A percentile compares a stretch with the other conserved stretches of the same genome.
phyloP scores from a whole-genome alignment of 164 flowering plant species.

The Vitis amurensis region DNA sequence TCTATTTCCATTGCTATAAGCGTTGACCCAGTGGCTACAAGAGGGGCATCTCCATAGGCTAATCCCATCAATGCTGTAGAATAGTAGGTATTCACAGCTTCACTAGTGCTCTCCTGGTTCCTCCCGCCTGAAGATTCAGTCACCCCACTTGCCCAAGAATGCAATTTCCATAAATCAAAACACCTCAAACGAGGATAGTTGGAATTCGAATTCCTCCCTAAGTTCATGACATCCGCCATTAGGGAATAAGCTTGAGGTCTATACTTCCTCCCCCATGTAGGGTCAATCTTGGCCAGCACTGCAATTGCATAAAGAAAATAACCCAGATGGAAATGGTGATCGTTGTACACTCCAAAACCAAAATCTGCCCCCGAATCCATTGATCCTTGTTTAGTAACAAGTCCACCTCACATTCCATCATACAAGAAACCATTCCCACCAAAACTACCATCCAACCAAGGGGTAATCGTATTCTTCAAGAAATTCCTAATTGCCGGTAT shows the following conservation, averaged over 20 bases:
- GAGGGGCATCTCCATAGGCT: conserved; percentile 80
- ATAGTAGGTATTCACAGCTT: conserved; percentile 85
- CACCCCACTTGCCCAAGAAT: conserved; percentile 93
- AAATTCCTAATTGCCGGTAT: conserved; percentile 58
- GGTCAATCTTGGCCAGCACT: conserved; percentile 81
- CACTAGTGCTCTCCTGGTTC: conserved; percentile 88
- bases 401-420: conserved; percentile 86
- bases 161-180: conserved; percentile 83
- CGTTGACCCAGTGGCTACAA: conserved; percentile 74
- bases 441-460: conserved; percentile 86
- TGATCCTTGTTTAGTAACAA: conserved; percentile 70
- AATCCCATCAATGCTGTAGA: conserved; percentile 88
- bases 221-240: conserved; percentile 78
- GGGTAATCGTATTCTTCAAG: conserved; percentile 65
- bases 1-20: conserved; percentile 68
- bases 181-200: conserved; percentile 68
- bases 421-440: conserved; percentile 70
- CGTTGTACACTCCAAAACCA: conserved; percentile 85
- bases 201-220: conserved; percentile 46
- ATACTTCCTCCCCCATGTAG: conserved; percentile 85
- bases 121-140: conserved; percentile 81
- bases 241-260: conserved; percentile 74
- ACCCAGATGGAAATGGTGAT: conserved; percentile 91
- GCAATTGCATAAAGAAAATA: conserved; percentile 84
- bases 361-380: conserved; percentile 79